Evolutionary conservation across 805 yeast genomes (phyloP).

Genomic region (Suhomyces sp.): DNA sequence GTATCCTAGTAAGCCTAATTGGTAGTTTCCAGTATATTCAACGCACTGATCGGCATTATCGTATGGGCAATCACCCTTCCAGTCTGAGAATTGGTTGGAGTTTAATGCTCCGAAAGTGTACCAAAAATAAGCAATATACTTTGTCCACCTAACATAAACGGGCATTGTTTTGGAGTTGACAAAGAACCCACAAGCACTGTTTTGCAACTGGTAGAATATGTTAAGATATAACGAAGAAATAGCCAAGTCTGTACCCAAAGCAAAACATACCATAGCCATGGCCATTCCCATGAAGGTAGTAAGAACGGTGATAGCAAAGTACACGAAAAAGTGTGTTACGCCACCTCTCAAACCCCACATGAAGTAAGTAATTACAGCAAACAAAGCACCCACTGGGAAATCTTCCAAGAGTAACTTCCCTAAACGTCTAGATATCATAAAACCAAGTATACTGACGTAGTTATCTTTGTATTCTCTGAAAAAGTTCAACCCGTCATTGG

Average conservation of each 20-base stretch:
- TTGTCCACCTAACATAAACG: conserved; percentile 83
- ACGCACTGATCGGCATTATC: conserved; percentile 15
- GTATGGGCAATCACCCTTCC: conserved; percentile 53
- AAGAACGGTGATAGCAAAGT: conserved; percentile 56
- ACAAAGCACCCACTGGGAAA: conserved; percentile 20
- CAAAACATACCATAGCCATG: conserved; percentile 50
- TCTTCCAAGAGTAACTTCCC: conserved; percentile 23
- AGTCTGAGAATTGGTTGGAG: conserved; percentile 64
- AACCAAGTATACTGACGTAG: conserved; percentile 22
- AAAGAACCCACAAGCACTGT: conserved; percentile 79
- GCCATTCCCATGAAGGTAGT: conserved; percentile 56
- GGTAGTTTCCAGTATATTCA: conserved; percentile 22
- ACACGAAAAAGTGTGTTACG: conserved; percentile 50
- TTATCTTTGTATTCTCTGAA: conserved; percentile 23
- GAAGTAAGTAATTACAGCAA: conserved; percentile 21
- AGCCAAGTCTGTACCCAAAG: conserved; percentile 59
- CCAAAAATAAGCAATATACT: conserved; percentile 74
- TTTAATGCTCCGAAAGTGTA: conserved; percentile 69
- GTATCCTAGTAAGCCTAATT: conserved; percentile 18
- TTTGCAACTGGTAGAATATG: conserved; percentile 63
- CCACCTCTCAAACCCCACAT: conserved; percentile 27
- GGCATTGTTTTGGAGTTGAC: conserved; percentile 73
- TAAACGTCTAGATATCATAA: conserved; percentile 20
- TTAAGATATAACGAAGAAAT: conserved; percentile 61
- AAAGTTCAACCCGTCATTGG: conserved; percentile 20